Evolutionary conservation across 768 basidiomycete species (phyloP).

Genomic region (Rhodosporidiobolus sp.): DNA sequence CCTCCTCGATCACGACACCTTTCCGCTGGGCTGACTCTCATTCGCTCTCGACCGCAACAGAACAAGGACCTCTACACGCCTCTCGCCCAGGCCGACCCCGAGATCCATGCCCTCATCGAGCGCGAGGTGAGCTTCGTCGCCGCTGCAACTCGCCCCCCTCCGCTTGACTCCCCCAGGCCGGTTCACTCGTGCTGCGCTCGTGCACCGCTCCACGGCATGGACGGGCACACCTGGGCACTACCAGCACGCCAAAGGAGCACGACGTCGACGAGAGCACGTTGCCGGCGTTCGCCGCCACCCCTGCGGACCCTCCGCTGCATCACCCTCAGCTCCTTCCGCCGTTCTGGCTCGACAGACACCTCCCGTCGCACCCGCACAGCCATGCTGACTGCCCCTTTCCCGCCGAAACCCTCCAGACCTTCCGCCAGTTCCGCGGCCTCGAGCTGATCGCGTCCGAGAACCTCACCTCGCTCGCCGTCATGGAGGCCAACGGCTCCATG

Average conservation of each 20-base stretch:
- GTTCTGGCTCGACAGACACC: not conserved
- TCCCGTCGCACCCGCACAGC: not conserved
- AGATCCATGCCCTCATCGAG: conserved; percentile 95
- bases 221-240: no score
- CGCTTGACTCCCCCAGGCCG: not conserved
- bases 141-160: not conserved
- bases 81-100: conserved; percentile 86
- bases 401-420: conserved; percentile 62
- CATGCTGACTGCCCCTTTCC: not conserved
- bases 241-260: no score
- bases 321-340: no score
- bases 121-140: conserved; percentile 44
- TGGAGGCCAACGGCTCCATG: conserved; percentile 98
- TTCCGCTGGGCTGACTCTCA: not conserved
- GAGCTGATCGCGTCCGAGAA: conserved; percentile 99
- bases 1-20: not conserved
- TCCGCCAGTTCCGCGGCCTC: conserved; percentile 94
- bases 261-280: no score
- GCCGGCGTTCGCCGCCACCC: no score
- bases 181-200: no score
- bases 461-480: conserved; percentile 88
- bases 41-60: conserved; percentile 51
- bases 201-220: no score
- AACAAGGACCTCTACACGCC: conserved; percentile 88
- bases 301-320: not conserved